Evolutionary conservation across 1,139 yeast genomes (phyloP).

Genomic region (Lodderomyces margitis): DNA sequence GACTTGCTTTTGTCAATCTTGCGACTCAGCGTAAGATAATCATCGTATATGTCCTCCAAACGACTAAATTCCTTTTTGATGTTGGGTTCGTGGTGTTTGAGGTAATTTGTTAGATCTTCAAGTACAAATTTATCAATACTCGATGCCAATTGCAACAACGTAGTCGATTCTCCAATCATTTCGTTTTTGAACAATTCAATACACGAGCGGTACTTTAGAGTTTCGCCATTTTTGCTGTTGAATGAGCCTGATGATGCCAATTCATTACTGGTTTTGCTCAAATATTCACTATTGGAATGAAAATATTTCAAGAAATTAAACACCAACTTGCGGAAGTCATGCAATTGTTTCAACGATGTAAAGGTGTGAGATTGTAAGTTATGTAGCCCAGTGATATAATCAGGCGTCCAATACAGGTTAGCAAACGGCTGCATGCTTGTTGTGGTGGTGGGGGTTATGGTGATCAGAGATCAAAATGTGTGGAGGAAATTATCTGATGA

Average conservation of each 20-base stretch:
- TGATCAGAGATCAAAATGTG: no score
- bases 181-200: constrained; percentile 16
- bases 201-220: constrained; percentile 16
- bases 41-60: constrained; percentile 26
- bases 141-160: constrained; percentile 29
- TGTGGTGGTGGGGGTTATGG: not conserved
- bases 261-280: constrained; percentile 28
- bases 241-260: constrained; percentile 26
- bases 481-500: not conserved
- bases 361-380: constrained; percentile 30
- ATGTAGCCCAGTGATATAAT: constrained; percentile 38
- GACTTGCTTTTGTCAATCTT: constrained; percentile 29
- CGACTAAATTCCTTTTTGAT: constrained; percentile 25
- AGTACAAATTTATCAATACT: constrained; percentile 37
- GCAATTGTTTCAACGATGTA: constrained; percentile 39
- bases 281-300: constrained; percentile 36
- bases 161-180: constrained; percentile 24
- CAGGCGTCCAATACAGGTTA: constrained; percentile 41
- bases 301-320: constrained; percentile 38
- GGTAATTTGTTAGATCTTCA: constrained; percentile 34
- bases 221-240: constrained; percentile 5
- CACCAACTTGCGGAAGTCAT: constrained; percentile 41
- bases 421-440: constrained; percentile 1
- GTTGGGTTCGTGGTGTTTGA: constrained; percentile 39
- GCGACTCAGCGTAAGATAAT: constrained; percentile 26